phyloP scores from a whole-genome alignment of 2,329 filamentous ascomycete genomes.

The Thelonectria blattea region DNA sequence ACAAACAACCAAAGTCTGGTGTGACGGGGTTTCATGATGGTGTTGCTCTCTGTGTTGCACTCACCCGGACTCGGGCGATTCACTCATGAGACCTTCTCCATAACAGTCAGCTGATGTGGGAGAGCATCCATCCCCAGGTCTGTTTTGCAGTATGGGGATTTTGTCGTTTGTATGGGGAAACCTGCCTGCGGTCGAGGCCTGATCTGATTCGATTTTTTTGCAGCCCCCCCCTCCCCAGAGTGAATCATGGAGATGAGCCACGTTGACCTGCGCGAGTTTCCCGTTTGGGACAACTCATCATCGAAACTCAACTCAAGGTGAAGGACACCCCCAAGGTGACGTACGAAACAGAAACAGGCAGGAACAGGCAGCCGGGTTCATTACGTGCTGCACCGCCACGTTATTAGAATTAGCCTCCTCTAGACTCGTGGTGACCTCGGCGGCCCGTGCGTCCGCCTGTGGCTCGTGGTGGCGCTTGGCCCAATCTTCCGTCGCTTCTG shows the following conservation, averaged over 20 bases:
- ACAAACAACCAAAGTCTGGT: background rate
- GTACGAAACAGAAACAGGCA: no score
- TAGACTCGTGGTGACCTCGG: no score
- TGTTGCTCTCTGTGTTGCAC: background rate
- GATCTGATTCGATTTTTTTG: background rate
- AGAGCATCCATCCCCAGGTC: background rate
- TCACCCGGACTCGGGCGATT: background rate
- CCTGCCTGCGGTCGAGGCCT: background rate
- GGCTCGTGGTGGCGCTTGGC: background rate
- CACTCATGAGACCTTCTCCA: background rate
- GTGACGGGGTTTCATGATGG: background rate
- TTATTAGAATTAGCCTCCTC: slow-evolving; percentile 18
- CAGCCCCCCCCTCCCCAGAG: background rate
- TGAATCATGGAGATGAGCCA: background rate
- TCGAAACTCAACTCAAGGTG: background rate
- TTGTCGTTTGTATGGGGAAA: no score
- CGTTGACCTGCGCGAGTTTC: background rate
- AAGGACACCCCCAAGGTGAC: background rate
- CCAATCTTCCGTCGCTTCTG: no score
- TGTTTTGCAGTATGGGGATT: background rate
- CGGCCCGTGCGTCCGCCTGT: background rate
- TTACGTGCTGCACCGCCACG: slow-evolving; percentile 19
- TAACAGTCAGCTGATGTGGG: background rate
- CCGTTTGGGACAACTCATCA: background rate
- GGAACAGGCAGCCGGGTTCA: slow-evolving; percentile 11